A percentile compares a stretch with the other conserved stretches of the same genome.
These are phyloP conservation scores for Esteya vermicola DNA, from an alignment of 2,329 filamentous ascomycete species.

Conservation along the genomic window DNA sequence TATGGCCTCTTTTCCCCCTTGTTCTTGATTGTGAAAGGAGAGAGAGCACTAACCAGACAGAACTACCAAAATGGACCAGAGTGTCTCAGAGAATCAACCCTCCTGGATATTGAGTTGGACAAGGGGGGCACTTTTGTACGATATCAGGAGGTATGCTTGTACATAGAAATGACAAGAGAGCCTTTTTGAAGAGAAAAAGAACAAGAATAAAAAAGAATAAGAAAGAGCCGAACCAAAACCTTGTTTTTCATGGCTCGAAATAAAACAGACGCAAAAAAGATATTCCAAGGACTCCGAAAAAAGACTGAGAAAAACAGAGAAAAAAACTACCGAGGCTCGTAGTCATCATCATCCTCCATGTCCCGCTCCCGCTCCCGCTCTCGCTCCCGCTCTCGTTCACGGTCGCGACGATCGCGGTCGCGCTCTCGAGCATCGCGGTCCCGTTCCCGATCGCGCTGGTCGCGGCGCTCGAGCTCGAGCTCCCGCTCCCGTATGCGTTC, in stretches of 20 bases:
- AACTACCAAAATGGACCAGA: constrained; percentile 85
- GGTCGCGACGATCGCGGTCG: not conserved
- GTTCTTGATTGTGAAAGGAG: not conserved
- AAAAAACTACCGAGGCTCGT: too few relatives aligned
- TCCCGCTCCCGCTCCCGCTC: too few relatives aligned
- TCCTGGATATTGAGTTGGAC: constrained; percentile 60
- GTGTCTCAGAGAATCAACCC: constrained; percentile 90
- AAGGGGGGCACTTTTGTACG: constrained; percentile 5
- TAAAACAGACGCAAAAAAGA: too few relatives aligned
- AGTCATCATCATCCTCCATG: too few relatives aligned
- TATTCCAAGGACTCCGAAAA: too few relatives aligned
- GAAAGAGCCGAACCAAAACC: too few relatives aligned
- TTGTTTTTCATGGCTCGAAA: too few relatives aligned
- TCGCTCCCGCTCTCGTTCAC: constrained; percentile 20
- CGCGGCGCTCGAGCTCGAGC: not conserved
- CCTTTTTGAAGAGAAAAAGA: not conserved
- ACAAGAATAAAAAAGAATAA: not conserved
- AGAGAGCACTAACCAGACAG: constrained; percentile 24
- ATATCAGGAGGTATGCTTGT: constrained; percentile 2
- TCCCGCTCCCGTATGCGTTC: constrained; percentile 36
- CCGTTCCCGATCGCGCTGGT: constrained; percentile 1
- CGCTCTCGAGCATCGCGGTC: constrained; percentile 3
- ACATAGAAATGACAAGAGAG: not conserved
- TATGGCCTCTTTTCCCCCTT: constrained; percentile 29
- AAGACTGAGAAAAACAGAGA: too few relatives aligned